Evolutionary conservation across 1,284 basidiomycete species (phyloP), one percentile per base, ranked within the genome.

Genomic region (Macrocybe sp.): DNA sequence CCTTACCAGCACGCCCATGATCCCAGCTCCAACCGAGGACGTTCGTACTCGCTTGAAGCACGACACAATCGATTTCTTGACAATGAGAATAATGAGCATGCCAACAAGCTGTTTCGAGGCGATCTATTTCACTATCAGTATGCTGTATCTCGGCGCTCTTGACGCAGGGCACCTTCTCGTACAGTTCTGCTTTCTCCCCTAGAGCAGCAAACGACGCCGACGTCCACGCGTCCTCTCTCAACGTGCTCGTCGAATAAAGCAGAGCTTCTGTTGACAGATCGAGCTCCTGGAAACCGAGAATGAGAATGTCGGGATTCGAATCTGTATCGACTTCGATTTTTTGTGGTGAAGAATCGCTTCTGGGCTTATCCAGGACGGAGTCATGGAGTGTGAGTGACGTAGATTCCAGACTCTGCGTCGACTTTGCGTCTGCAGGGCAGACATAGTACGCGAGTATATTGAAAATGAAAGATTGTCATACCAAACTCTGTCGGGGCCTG

Each of bases 41-140:
- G 73, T 71, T 52, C 66, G 70, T 40, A 85, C 59, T 37, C 81
- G 72, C 32, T 66, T 67, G 53, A 89, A 84, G 52, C 72, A 74
- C 6, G 58, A 41, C 7, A 62, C 64, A 37, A 86, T 55, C 0
- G 64, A 56, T 51, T 74, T 83, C 63, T 78, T 83, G 10, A 80
- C 79, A 31, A 90, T 65, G 31, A 85, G 62, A 6, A 89, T 60
- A 32, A 90, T 64, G 28, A 90, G 68, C 74, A 89, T 85, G 22
- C 87, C 87, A 37, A 89, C 87, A 2, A 90, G 79, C 61, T 89
- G 88, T 58, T 78, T 86, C 2, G 84, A 87, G 16, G 64, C 67
- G 33, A 90, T 69, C 86, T 89, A 41, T 30, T 32, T 30, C 6
- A 30, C 22, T 22, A 22, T 22, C 22, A 22, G 22, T 22, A 22